Percentiles rank a stretch among this genome's conserved stretches.
These are phyloP conservation scores for Stromatinia cepivora DNA, from an alignment of 2,329 filamentous ascomycete species.

Conservation along the genomic window DNA sequence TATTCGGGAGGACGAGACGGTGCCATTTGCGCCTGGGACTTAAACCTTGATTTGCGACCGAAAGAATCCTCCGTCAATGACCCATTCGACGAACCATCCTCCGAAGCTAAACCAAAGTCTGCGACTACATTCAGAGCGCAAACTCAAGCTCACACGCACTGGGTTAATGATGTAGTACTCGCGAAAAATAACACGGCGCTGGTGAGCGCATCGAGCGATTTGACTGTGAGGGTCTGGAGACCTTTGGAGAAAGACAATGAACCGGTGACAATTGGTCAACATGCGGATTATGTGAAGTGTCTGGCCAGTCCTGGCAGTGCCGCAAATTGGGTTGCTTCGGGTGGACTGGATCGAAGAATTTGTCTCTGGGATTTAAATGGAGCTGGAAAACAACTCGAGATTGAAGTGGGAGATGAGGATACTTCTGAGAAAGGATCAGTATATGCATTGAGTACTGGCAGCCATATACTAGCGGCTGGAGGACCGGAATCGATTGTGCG, in stretches of 20 bases:
- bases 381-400: conserved; percentile 80
- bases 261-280: conserved; percentile 81
- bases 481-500: conserved; percentile 92
- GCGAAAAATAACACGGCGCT: conserved; percentile 64
- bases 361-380: conserved; percentile 92
- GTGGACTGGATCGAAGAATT: conserved; percentile 88
- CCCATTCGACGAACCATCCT: conserved; percentile 39
- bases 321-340: conserved; percentile 87
- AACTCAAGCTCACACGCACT: conserved; percentile 74
- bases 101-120: conserved; percentile 45
- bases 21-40: conserved; percentile 92
- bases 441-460: conserved; percentile 81
- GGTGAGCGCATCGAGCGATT: conserved; percentile 72
- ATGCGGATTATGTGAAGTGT: conserved; percentile 95
- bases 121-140: conserved; percentile 59
- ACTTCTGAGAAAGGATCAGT: conserved; percentile 88
- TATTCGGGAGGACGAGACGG: conserved; percentile 97
- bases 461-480: conserved; percentile 82
- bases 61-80: conserved; percentile 30
- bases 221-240: conserved; percentile 75
- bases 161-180: conserved; percentile 74
- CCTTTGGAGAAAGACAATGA: conserved; percentile 65
- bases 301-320: conserved; percentile 73
- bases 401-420: conserved; percentile 82
- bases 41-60: conserved; percentile 65